A percentile compares a stretch with the other conserved stretches of the same genome.
phyloP scores from a whole-genome alignment of 208 protist species.

The Porcisia hertigi region DNA sequence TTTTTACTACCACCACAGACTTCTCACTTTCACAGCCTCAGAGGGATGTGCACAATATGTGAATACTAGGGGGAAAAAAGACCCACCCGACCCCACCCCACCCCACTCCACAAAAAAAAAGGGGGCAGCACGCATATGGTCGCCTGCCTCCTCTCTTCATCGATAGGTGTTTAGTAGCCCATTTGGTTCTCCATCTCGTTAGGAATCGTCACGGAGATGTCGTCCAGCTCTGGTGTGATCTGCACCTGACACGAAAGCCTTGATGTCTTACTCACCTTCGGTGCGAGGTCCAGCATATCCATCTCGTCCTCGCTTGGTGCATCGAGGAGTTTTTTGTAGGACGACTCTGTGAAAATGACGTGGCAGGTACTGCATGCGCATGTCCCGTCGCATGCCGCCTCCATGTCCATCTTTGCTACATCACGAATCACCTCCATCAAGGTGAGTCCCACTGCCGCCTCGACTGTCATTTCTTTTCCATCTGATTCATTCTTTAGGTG shows the following conservation, averaged over 20 bases:
- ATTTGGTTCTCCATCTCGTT: slow-evolving; percentile 64
- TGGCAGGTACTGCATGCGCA: slow-evolving; percentile 97
- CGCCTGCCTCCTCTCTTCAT: background rate
- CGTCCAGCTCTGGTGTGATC: slow-evolving; percentile 55
- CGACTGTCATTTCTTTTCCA: slow-evolving; percentile 28
- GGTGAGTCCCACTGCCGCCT: slow-evolving; percentile 63
- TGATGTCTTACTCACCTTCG: slow-evolving; percentile 58
- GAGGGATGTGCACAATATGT: no score
- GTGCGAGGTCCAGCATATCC: slow-evolving; percentile 92
- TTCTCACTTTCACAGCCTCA: no score
- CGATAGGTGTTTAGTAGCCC: slow-evolving; percentile 1
- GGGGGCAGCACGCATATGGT: background rate
- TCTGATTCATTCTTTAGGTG: slow-evolving; percentile 31
- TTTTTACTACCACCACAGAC: no score
- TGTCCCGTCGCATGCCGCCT: slow-evolving; percentile 95
- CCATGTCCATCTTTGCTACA: slow-evolving; percentile 92
- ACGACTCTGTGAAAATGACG: slow-evolving; percentile 80
- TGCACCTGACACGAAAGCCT: slow-evolving; percentile 82
- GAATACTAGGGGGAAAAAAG: no score
- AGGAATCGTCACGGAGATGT: slow-evolving; percentile 50
- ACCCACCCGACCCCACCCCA: no score
- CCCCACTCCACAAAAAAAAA: no score
- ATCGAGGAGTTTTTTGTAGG: slow-evolving; percentile 81
- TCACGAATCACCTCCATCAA: slow-evolving; percentile 94
- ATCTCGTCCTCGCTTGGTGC: slow-evolving; percentile 91